Evolutionary conservation across 1,139 yeast genomes (phyloP).

Genomic region (Saccharomyces hybrid): DNA sequence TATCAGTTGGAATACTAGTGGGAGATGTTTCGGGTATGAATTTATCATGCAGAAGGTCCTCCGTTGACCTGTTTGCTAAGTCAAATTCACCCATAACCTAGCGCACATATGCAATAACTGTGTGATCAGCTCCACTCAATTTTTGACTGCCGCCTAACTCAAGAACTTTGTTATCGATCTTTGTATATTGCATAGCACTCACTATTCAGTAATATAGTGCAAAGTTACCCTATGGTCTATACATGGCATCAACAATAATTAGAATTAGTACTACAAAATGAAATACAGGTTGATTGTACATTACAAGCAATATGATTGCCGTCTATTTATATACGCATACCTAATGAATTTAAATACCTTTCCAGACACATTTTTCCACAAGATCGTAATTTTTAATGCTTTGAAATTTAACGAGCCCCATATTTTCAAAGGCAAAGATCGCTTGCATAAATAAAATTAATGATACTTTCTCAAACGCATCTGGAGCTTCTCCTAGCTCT

Average conservation of each 20-base stretch:
- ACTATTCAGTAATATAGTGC: too few relatives aligned
- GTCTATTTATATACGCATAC: background rate
- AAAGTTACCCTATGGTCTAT: too few relatives aligned
- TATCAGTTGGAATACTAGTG: background rate
- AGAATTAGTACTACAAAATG: background rate
- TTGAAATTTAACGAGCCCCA: constrained; percentile 46
- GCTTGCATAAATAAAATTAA: constrained; percentile 52
- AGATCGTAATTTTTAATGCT: constrained; percentile 43
- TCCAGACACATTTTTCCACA: constrained; percentile 54
- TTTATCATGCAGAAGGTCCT: background rate
- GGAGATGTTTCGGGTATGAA: background rate
- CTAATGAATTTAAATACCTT: constrained; percentile 36
- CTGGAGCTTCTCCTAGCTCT: constrained; percentile 23
- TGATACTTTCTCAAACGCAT: constrained; percentile 44
- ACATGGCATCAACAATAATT: too few relatives aligned
- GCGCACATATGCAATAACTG: background rate
- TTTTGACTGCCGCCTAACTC: background rate
- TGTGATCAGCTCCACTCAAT: background rate
- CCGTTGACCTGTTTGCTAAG: background rate
- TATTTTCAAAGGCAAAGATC: constrained; percentile 44
- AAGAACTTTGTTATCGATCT: background rate
- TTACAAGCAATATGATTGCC: background rate
- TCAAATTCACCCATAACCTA: background rate
- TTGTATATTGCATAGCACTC: background rate
- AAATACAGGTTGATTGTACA: background rate